Evolutionary conservation across 2,329 filamentous ascomycete species (phyloP).

Genomic region (Didymella exigua): DNA sequence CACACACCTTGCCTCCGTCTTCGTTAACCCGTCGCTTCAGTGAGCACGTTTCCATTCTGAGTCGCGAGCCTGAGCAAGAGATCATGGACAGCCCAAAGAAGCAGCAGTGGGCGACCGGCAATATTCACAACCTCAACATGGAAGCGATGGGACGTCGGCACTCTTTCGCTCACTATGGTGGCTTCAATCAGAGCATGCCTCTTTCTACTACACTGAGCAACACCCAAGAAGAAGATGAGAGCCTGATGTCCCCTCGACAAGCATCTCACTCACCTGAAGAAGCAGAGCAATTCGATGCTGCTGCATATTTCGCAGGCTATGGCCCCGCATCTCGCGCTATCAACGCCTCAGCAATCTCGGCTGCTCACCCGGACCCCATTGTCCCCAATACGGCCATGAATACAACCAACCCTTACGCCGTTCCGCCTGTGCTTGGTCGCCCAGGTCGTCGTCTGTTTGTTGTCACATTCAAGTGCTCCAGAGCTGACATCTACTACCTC

Average conservation of each 20-base stretch:
- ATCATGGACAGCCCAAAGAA: slow-evolving; percentile 31
- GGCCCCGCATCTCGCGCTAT: slow-evolving; percentile 45
- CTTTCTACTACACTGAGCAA: slow-evolving; percentile 34
- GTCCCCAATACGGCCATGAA: slow-evolving; percentile 29
- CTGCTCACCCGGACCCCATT: slow-evolving; percentile 44
- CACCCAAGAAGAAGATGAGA: slow-evolving; percentile 43
- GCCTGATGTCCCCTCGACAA: slow-evolving; percentile 30
- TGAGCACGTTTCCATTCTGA: slow-evolving; percentile 36
- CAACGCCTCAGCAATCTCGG: slow-evolving; percentile 45
- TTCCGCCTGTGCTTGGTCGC: slow-evolving; percentile 39
- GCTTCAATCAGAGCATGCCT: slow-evolving; percentile 33
- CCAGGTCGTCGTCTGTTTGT: slow-evolving; percentile 67
- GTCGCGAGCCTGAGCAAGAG: slow-evolving; percentile 33
- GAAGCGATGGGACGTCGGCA: slow-evolving; percentile 72
- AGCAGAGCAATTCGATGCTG: slow-evolving; percentile 59
- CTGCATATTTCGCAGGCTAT: slow-evolving; percentile 47
- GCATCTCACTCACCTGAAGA: slow-evolving; percentile 56
- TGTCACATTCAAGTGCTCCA: slow-evolving; percentile 94
- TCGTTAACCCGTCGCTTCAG: slow-evolving; percentile 45
- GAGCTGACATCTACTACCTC: slow-evolving; percentile 95
- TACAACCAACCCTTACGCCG: slow-evolving; percentile 42
- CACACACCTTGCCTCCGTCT: slow-evolving; percentile 45
- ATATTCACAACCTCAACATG: slow-evolving; percentile 27
- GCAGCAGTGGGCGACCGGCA: slow-evolving; percentile 38
- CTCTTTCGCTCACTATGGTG: slow-evolving; percentile 65